These are phyloP conservation scores for Cryptococcus sp. DNA, from an alignment of 1,284 basidiomycete genomes.

Conservation along the genomic window DNA sequence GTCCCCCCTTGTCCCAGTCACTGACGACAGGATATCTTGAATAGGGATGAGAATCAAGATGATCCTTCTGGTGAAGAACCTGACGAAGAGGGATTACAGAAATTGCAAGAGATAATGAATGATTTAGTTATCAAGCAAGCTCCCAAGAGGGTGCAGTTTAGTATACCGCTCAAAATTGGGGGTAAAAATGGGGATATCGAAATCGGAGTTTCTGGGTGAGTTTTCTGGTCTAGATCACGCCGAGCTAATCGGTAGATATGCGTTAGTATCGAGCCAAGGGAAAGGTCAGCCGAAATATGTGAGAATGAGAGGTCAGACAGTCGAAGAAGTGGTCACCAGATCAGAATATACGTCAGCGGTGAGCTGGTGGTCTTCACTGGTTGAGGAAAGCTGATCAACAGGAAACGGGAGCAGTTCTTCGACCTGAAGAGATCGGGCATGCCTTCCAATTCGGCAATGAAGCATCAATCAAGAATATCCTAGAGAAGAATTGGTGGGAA, in stretches of 20 bases:
- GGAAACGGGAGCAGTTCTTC: slow-evolving; percentile 44
- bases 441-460: slow-evolving; percentile 46
- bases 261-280: slow-evolving; percentile 76
- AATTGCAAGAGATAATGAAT: slow-evolving; percentile 46
- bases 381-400: not conserved
- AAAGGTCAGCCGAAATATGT: slow-evolving; percentile 77
- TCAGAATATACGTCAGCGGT: slow-evolving; percentile 77
- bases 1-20: slow-evolving; percentile 27
- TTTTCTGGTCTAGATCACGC: slow-evolving; percentile 6
- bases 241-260: slow-evolving; percentile 58
- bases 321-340: slow-evolving; percentile 66
- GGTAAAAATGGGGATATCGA: slow-evolving; percentile 60
- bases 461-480: slow-evolving; percentile 32
- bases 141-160: slow-evolving; percentile 82
- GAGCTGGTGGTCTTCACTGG: slow-evolving; percentile 18
- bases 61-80: slow-evolving; percentile 49
- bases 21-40: slow-evolving; percentile 53
- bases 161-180: slow-evolving; percentile 73
- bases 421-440: slow-evolving; percentile 35
- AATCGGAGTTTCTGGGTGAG: slow-evolving; percentile 86
- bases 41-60: slow-evolving; percentile 53
- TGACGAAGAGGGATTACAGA: slow-evolving; percentile 64
- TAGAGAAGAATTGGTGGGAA: slow-evolving; percentile 45
- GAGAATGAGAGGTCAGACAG: slow-evolving; percentile 67
- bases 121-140: slow-evolving; percentile 79